Percentiles rank a stretch among this genome's conserved stretches.
phyloP scores from a whole-genome alignment of 1,284 basidiomycete genomes.

The Cryptococcus sp. region DNA sequence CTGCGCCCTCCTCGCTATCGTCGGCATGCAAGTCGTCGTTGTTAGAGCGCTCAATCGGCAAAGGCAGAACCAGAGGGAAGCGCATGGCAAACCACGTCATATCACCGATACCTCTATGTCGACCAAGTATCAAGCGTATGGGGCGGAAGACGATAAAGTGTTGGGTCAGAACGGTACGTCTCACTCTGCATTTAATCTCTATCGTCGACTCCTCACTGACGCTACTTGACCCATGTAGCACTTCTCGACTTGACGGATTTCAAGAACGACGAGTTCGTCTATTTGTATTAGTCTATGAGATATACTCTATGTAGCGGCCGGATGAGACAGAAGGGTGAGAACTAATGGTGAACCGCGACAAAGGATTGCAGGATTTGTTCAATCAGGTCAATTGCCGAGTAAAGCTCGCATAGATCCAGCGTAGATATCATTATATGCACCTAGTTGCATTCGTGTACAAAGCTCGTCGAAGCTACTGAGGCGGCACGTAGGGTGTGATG shows the following conservation, averaged over 20 bases:
- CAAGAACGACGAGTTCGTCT: slow-evolving; percentile 35
- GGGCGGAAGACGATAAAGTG: slow-evolving; percentile 15
- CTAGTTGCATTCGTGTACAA: no score
- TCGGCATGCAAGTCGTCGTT: slow-evolving; percentile 38
- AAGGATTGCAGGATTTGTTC: no score
- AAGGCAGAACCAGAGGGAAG: slow-evolving; percentile 46
- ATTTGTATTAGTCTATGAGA: neutral
- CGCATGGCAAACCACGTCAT: slow-evolving; percentile 44
- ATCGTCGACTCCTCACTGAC: neutral
- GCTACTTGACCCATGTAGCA: neutral
- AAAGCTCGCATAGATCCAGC: no score
- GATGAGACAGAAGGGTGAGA: no score
- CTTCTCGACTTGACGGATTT: slow-evolving; percentile 31
- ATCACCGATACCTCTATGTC: slow-evolving; percentile 50
- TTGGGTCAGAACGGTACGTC: slow-evolving; percentile 27
- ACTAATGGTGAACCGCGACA: no score
- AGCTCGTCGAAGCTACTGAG: slow-evolving; percentile 14
- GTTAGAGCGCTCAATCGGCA: slow-evolving; percentile 46
- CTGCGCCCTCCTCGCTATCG: slow-evolving; percentile 35
- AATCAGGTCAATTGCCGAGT: no score
- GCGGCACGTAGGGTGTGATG: slow-evolving; percentile 16
- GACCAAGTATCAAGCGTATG: slow-evolving; percentile 38
- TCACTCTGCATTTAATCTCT: neutral
- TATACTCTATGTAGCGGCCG: no score
- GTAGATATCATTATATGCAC: no score